Conservation (phyloP, 2,329 filamentous ascomycete species). For the Alternaria gansuensis region DNA sequence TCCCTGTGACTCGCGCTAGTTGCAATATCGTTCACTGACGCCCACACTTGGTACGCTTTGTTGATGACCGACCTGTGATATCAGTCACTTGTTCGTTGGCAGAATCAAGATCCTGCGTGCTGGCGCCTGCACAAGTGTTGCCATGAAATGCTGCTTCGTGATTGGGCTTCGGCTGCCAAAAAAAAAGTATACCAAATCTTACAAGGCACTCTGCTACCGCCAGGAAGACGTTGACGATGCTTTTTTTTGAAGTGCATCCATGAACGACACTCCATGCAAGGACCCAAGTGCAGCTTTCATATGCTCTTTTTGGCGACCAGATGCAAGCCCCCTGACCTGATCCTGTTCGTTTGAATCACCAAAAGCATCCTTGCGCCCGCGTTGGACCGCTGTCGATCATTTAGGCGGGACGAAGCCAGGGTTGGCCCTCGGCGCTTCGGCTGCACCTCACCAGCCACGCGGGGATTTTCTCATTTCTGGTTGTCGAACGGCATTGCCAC, state of each 20-base stretch:
- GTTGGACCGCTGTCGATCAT: constrained; percentile 51
- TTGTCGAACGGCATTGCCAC: constrained; percentile 49
- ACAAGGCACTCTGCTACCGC: constrained; percentile 34
- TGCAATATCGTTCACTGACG: constrained; percentile 18
- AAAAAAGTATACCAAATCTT: constrained; percentile 22
- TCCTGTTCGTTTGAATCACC: constrained; percentile 41
- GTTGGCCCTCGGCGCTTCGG: constrained; percentile 46
- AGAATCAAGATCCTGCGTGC: constrained; percentile 5
- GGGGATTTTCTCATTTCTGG: constrained; percentile 45
- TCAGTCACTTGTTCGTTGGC: constrained; percentile 12
- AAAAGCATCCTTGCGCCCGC: constrained; percentile 41
- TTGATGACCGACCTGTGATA: constrained; percentile 11
- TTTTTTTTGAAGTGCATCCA: constrained; percentile 21
- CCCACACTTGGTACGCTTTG: constrained; percentile 13
- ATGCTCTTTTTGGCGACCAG: constrained; percentile 41
- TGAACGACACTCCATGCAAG: constrained; percentile 36
- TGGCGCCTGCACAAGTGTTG: constrained; percentile 6
- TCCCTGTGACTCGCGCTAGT: constrained; percentile 21
- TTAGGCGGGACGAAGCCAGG: constrained; percentile 47
- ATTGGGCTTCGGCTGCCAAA: constrained; percentile 5
- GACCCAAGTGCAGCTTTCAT: constrained; percentile 30
- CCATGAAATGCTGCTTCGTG: constrained; percentile 8
- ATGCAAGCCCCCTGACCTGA: constrained; percentile 46
- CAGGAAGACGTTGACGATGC: constrained; percentile 33
- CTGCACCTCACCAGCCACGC: constrained; percentile 47